These are phyloP conservation scores for Medicago ruthenica DNA, from an alignment of 306 rosid species.

Conservation along the genomic window DNA sequence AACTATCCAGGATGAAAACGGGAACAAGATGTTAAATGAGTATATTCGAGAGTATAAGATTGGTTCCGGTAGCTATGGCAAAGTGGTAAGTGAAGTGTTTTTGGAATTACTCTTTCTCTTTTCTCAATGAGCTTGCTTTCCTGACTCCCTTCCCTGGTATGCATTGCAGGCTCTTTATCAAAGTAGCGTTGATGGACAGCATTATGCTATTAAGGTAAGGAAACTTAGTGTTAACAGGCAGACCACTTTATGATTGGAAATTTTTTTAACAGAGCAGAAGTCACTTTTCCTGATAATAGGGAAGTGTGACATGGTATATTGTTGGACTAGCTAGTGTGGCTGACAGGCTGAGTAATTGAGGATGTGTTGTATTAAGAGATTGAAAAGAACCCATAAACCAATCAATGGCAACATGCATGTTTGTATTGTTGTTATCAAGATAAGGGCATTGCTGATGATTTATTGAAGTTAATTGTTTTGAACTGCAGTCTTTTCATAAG, in stretches of 20 bases:
- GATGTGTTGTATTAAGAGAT: constrained; percentile 24
- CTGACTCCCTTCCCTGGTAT: constrained; percentile 41
- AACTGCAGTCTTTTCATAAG: constrained; percentile 87
- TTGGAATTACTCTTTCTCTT: constrained; percentile 25
- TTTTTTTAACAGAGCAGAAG: not conserved
- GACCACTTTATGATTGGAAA: constrained; percentile 16
- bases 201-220: constrained; percentile 91
- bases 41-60: constrained; percentile 90
- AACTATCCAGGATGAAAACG: constrained; percentile 76
- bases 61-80: constrained; percentile 98
- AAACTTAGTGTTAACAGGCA: constrained; percentile 9
- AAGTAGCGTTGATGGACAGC: constrained; percentile 67
- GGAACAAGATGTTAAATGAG: constrained; percentile 90
- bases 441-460: constrained; percentile 24
- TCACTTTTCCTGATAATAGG: constrained; percentile 25
- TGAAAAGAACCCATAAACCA: constrained; percentile 10
- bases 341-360: constrained; percentile 13
- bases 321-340: constrained; percentile 37
- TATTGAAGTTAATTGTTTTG: constrained; percentile 38
- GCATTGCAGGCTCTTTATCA: constrained; percentile 74
- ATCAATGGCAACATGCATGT: constrained; percentile 32
- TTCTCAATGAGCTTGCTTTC: constrained; percentile 25
- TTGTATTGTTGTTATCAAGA: constrained; percentile 20
- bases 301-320: constrained; percentile 25
- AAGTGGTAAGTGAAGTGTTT: constrained; percentile 73